Evolutionary conservation across 345 rosid genomes (phyloP), one percentile per base, ranked within the genome.

Genomic region (Garcia nutans): DNA sequence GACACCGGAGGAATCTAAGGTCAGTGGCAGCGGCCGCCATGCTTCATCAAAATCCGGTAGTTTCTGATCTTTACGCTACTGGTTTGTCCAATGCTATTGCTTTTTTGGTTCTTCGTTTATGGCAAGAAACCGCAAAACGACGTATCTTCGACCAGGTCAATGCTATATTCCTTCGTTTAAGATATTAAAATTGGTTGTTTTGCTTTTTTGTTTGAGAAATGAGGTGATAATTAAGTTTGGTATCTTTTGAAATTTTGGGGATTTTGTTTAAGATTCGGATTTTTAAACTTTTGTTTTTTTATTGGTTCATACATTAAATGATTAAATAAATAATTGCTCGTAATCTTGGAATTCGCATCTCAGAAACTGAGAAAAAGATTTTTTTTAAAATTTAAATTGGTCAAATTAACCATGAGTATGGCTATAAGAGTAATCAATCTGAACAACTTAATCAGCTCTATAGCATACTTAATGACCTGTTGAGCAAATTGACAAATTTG

Each of bases 121-220:
- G 90, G 89, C 84, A 85, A 79, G 92, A 87, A 77, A 90, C 90
- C 59, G 91, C 91, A 20, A 89, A 88, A 65, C 92, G 90, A 20
- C 70, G 82, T 61, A 16, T 93, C 81, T 79, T 88, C 65, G 92
- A 91, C 76, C 91, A 82, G 95, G 95, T 91, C 44, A 31, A 67
- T 22, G 17, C 16, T 3, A 0, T 26, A 0, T 23, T 42, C 5
- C 70, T 59, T 57, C 42, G 4, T 0, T 70, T 12, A 20, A 57
- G 8, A 23, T 59, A n/a, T n/a, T n/a, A n/a, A 6, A 8, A 7
- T 20, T n/a, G 6, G 9, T 63, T 15, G 12, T 28, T 10, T 3
- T 24, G 2, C 28, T 61, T 17, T 37, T 1, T 64, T 64, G 9
- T 3, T 11, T 11, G 12, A 5, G 49, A 8, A 45, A 8, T 45